Evolutionary conservation across 2,329 filamentous ascomycete species (phyloP).

Genomic region (Trichoderma breve): DNA sequence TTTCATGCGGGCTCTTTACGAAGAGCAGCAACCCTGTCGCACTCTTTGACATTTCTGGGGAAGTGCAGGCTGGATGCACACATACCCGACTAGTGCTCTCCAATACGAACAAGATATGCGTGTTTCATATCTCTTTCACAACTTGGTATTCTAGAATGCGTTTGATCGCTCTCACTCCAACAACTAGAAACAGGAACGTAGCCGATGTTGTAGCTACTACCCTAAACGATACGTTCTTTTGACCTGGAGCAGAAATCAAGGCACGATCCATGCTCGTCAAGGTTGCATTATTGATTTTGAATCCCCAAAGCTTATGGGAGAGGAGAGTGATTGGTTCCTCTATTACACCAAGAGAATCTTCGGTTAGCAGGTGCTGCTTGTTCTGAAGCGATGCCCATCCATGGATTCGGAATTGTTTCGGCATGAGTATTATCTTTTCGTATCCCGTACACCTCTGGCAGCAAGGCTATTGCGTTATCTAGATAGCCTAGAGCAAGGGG

Average conservation of each 20-base stretch:
- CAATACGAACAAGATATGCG: not conserved
- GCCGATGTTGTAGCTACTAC: not conserved
- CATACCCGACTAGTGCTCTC: not conserved
- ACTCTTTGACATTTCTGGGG: not conserved
- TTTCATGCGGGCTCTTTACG: not conserved
- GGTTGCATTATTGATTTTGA: not conserved
- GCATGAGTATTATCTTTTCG: not conserved
- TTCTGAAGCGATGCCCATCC: not conserved
- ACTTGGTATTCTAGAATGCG: not conserved
- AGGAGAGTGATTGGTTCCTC: not conserved
- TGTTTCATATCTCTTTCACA: not conserved
- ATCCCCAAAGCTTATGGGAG: not conserved
- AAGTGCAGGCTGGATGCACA: not conserved
- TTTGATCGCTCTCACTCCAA: not conserved
- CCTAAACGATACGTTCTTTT: not conserved
- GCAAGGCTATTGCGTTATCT: not conserved
- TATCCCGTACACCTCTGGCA: not conserved
- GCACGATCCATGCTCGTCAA: not conserved
- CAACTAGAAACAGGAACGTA: not conserved
- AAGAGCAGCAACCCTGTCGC: not conserved
- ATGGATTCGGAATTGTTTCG: not conserved
- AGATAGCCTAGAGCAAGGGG: not conserved
- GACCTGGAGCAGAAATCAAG: not conserved
- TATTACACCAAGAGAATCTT: not conserved
- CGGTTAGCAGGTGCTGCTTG: not conserved